A percentile compares a stretch with the other conserved stretches of the same genome.
Evolutionary conservation across 164 flowering plant genomes (phyloP).

Genomic region (Magnolia kwangsiensis): DNA sequence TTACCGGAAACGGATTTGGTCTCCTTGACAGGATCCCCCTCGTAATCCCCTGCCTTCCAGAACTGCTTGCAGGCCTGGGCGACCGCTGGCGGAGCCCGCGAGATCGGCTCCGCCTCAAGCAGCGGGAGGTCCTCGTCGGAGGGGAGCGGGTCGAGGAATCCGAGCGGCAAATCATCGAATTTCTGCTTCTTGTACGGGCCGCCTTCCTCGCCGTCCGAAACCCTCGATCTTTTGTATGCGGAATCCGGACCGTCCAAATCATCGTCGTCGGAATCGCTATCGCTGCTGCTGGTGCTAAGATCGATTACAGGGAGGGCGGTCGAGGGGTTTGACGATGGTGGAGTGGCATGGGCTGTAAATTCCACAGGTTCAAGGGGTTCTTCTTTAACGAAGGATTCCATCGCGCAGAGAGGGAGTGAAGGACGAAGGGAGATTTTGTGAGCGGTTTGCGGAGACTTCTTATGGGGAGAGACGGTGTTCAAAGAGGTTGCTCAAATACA

Average conservation of each 20-base stretch:
- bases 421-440: background rate
- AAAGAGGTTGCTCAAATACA: too few species aligned
- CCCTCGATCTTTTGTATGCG: constrained; percentile 10
- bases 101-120: constrained; percentile 13
- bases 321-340: background rate
- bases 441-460: background rate
- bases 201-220: background rate
- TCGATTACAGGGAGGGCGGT: constrained; percentile 12
- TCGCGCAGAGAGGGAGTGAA: constrained; percentile 8
- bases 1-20: constrained; percentile 17
- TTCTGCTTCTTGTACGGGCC: constrained; percentile 16
- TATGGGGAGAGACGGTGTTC: too few species aligned
- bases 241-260: background rate
- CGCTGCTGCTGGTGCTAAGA: constrained; percentile 15
- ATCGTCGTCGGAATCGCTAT: constrained; percentile 3
- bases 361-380: constrained; percentile 4
- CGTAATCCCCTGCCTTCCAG: constrained; percentile 96
- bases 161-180: constrained; percentile 15
- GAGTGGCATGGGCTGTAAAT: background rate
- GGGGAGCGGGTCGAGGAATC: constrained; percentile 26
- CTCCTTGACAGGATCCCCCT: constrained; percentile 32
- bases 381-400: constrained; percentile 13
- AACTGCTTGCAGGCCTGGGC: constrained; percentile 51
- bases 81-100: background rate
- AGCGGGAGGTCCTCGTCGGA: constrained; percentile 13